A percentile compares a stretch with the other conserved stretches of the same genome.
phyloP scores from a whole-genome alignment of 176 grass and related monocot species.

The Chrysopogon serrulatus region DNA sequence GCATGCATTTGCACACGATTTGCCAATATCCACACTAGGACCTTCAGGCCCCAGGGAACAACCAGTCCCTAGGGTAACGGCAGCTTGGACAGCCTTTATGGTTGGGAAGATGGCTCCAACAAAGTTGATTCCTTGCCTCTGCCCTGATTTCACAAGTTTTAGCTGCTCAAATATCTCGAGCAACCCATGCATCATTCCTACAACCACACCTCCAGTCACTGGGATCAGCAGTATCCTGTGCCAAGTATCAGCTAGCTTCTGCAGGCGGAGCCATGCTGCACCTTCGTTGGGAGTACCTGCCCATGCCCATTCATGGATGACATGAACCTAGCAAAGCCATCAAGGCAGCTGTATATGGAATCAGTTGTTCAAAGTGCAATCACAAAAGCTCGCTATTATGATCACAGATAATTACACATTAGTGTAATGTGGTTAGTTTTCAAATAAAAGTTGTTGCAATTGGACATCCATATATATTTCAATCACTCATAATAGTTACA shows the following conservation, averaged over 20 bases:
- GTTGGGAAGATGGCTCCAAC: slow-evolving; percentile 74
- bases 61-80: slow-evolving; percentile 83
- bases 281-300: slow-evolving; percentile 92
- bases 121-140: slow-evolving; percentile 59
- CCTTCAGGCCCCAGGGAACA: slow-evolving; percentile 93
- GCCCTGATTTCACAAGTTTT: slow-evolving; percentile 47
- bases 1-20: slow-evolving; percentile 91
- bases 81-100: slow-evolving; percentile 84
- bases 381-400: not conserved
- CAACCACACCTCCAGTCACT: slow-evolving; percentile 89
- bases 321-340: slow-evolving; percentile 71
- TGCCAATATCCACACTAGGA: slow-evolving; percentile 95
- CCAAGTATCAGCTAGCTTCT: slow-evolving; percentile 89
- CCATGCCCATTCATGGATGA: slow-evolving; percentile 99
- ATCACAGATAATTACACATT: not conserved
- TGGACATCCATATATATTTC: not conserved
- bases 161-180: slow-evolving; percentile 91
- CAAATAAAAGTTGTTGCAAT: not conserved
- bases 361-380: slow-evolving; percentile 36
- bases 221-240: slow-evolving; percentile 94
- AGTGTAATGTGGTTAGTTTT: not conserved
- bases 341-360: slow-evolving; percentile 23
- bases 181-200: slow-evolving; percentile 96
- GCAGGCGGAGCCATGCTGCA: slow-evolving; percentile 91
- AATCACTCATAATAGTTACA: not conserved